Evolutionary conservation across 495 filamentous ascomycete genomes (phyloP), one percentile per base, ranked within the genome.

Genomic region (Sporormia fimetaria): DNA sequence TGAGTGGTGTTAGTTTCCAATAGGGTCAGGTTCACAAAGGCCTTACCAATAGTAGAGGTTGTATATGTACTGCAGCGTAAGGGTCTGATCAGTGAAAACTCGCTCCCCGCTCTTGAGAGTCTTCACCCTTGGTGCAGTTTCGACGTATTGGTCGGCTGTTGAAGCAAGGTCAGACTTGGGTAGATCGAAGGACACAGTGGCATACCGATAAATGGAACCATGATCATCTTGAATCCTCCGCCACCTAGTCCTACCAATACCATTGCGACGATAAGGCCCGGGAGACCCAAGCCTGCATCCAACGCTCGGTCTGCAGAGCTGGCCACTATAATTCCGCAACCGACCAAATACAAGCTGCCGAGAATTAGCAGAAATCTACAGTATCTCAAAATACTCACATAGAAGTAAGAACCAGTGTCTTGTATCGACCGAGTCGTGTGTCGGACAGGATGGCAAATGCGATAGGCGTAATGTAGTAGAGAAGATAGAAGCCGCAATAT

Each of bases 21-120:
- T 11, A 11, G 3, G 7, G n/a, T 28, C 3, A 23, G 20, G 12
- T 40, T n/a, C 18, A 8, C 5, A 32, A 12, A 3, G 74, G 47
- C 71, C 72, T 47, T 71, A 66, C 54, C 73, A 71, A 47, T 77
- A 80, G 51, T 71, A 80, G 54, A 74, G 70, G 26, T 76, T 70
- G 63, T 75, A 75, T n/a, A 76, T 68, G 6, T 67, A 68, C 50
- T 74, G 71, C 3, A 76, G 69, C 3, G 75, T 81, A 14, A 73
- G 60, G 33, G 73, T 67, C 4, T 74, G 71, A 36, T 76, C 70
- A 33, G 71, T 56, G 39, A 81, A 69, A 12, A 78, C 76, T 20
- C 60, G 57, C 51, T 76, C 68, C 12, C 73, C 72, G 11, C 25
- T 58, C 24, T 56, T 50, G 10, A 66, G 55, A 1, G 59, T 68